Evolutionary conservation across 1,284 basidiomycete genomes (phyloP), one percentile per base, ranked within the genome.

Genomic region (Earliella scabrosa): DNA sequence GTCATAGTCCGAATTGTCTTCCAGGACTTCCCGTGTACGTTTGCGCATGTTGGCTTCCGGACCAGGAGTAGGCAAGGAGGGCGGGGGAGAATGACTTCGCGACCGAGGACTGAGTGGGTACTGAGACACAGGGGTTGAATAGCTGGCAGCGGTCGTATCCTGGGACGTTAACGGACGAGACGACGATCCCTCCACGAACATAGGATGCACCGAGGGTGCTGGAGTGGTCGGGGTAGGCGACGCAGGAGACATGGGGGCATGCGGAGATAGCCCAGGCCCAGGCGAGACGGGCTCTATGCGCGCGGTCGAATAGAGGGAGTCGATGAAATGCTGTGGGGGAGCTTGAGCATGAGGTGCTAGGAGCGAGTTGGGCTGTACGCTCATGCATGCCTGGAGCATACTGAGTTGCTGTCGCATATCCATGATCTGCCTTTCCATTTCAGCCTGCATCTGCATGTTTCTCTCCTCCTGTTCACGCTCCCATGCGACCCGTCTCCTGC

Each of bases 391-490:
- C 58, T 79, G 80, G 46, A 90, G 75, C 18, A 72, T 63, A 20
- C 75, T 66, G 50, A 90, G 74, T 65, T 90, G 84, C 59, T 81
- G 77, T 23, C 78, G 80, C 78, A 90, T 79, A 56, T 82, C 81
- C 2, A 74, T 61, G 56, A 90, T 74, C 47, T 79, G 78, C 21
- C 75, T 75, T 65, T 89, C 83, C 73, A 83, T 78, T 65, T 87
- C 83, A 26, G 78, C 79, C 55, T 87, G 82, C 36, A 76, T 71
- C 58, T 82, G 80, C 14, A 71, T 63, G 56, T 75, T 77, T 64
- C 77, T 87, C 10, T 76, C 77, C 69, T 90, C 88, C 59, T 87
- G 85, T 51, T 87, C 84, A 60, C 79, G 75, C 64, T 90, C 88
- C 88, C 88, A 90, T 39, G 75, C 78, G 11, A 79, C 48, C 49